Evolutionary conservation across 176 grass and related monocot genomes (phyloP).

Genomic region (Hordeum marinum): DNA sequence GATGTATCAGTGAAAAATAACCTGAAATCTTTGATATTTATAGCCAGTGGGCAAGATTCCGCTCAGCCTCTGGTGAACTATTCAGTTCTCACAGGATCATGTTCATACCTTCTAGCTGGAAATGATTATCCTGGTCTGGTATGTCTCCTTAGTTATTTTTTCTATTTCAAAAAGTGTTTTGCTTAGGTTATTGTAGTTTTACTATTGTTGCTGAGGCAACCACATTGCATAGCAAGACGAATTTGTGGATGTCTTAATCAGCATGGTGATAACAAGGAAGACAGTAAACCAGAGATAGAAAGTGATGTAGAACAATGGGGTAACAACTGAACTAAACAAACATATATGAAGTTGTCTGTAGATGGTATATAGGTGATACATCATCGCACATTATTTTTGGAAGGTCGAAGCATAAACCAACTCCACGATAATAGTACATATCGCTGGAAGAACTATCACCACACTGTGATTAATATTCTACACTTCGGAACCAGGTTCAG

Average conservation of each 20-base stretch:
- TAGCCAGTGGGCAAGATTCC: not conserved
- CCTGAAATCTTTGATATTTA: not conserved
- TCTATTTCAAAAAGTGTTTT: not conserved
- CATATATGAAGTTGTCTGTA: not conserved
- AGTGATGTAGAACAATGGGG: not conserved
- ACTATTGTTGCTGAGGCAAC: not conserved
- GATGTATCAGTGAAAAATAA: not conserved
- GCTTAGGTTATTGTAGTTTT: not conserved
- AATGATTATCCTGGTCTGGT: not conserved
- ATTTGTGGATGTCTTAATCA: not conserved
- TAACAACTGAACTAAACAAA: not conserved
- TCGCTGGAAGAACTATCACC: not conserved
- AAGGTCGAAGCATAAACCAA: not conserved
- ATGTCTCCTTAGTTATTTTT: not conserved
- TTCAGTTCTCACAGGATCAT: not conserved
- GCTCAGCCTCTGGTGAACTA: not conserved
- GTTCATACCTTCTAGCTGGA: not conserved
- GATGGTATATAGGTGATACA: not conserved
- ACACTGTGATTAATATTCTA: not conserved
- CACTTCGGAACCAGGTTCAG: not conserved
- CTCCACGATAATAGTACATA: not conserved
- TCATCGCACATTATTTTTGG: not conserved
- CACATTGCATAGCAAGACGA: not conserved
- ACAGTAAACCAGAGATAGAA: not conserved
- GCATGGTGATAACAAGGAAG: not conserved